Conservation (phyloP, 2,329 filamentous ascomycete species). For the Calonectria montana region DNA sequence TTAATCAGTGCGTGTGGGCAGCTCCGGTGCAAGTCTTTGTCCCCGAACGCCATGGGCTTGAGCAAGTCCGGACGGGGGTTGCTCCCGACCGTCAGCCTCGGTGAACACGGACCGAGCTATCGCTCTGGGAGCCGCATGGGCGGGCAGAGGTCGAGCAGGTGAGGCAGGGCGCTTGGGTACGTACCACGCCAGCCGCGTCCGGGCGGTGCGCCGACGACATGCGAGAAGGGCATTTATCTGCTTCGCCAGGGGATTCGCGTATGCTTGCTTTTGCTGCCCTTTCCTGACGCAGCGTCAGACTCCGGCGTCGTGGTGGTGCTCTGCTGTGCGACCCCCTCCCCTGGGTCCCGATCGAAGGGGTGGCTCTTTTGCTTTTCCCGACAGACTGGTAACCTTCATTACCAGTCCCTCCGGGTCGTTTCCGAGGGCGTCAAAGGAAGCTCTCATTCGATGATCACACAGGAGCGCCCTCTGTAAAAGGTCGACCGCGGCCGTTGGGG, state of each 20-base stretch:
- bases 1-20: neutral
- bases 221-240: neutral
- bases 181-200: neutral
- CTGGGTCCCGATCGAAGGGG: slow-evolving; percentile 26
- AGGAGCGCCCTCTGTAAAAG: slow-evolving; percentile 14
- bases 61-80: slow-evolving; percentile 11
- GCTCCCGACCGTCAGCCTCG: slow-evolving; percentile 27
- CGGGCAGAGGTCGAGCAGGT: neutral
- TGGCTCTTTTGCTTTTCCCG: slow-evolving; percentile 34
- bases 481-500: neutral
- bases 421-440: slow-evolving; percentile 20
- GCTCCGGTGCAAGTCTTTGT: neutral
- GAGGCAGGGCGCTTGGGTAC: neutral
- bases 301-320: neutral
- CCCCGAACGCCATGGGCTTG: slow-evolving; percentile 1
- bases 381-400: slow-evolving; percentile 39
- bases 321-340: slow-evolving; percentile 10
- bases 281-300: neutral
- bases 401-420: slow-evolving; percentile 27
- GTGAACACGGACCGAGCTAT: slow-evolving; percentile 31
- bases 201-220: neutral
- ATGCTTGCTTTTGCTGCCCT: neutral
- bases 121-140: slow-evolving; percentile 24
- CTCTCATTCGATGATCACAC: slow-evolving; percentile 24
- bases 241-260: neutral